Evolutionary conservation across 345 rosid genomes (phyloP), one percentile per base, ranked within the genome.

Genomic region (Gossypium arboreum): DNA sequence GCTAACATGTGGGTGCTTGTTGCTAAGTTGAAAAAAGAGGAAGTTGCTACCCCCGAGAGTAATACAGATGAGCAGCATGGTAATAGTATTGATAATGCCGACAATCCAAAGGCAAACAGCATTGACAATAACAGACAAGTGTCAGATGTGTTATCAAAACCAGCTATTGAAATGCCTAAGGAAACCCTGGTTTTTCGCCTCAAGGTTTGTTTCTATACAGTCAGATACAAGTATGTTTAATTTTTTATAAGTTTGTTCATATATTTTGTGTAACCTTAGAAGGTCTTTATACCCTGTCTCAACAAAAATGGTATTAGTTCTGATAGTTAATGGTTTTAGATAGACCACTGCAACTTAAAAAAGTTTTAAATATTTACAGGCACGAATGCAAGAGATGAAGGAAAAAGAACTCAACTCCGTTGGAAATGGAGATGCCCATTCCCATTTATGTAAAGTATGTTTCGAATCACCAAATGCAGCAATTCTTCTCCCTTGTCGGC

Each of bases 1-100:
- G 98, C 99, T 58, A 93, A 91, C 82, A 96, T 96, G 99, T 93
- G 99, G 99, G 97, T 93, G 68, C 97, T 96, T 84, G 98, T 96
- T 79, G 98, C 99, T 34, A 93, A 88, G 86, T 82, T 96, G 76
- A 96, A 96, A 86, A 96, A 88, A 83, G 97, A 88, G 2, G 92
- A 86, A 59, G 87, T 85, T 68, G 84, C 79, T 43, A 72, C 83
- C 74, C 81, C 88, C 15, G 92, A 83, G 77, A 64, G 76, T 76
- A 86, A 78, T 81, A 73, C 76, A 10, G 83, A 81, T 44, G 91
- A 80, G 76, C 84, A 87, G 74, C 71, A 79, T 22, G 7, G 59
- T 57, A 83, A 81, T 51, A 86, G 77, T 34, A 72, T 68, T 6
- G 82, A 81, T 76, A 73, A 75, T 74, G 59, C 64, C 48, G 72